These are phyloP conservation scores for Talaromyces stipitatus DNA, from an alignment of 495 filamentous ascomycete genomes.

Conservation along the genomic window DNA sequence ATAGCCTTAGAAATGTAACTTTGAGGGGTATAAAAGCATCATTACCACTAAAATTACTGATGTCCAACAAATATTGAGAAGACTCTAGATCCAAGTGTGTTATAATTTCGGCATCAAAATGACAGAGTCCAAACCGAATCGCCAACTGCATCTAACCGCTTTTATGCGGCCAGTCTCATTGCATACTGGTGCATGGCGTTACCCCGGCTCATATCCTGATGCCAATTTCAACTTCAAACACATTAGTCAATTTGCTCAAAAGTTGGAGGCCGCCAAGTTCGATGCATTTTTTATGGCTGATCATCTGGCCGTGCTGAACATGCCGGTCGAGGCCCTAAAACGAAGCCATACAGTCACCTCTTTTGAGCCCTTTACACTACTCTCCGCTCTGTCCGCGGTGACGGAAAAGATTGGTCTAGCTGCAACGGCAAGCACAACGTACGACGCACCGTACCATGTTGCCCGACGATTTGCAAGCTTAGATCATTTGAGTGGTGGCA, in stretches of 20 bases:
- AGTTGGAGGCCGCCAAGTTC: constrained; percentile 52
- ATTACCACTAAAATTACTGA: neutral
- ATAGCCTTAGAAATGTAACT: neutral
- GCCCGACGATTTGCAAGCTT: constrained; percentile 54
- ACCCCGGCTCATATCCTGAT: constrained; percentile 45
- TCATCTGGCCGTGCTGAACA: constrained; percentile 49
- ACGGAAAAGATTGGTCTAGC: constrained; percentile 43
- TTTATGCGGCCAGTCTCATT: constrained; percentile 53
- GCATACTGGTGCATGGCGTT: constrained; percentile 52
- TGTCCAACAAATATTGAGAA: neutral
- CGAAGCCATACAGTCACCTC: constrained; percentile 52
- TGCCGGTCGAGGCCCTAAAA: constrained; percentile 49
- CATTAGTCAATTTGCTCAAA: constrained; percentile 44
- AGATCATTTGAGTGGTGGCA: constrained; percentile 53
- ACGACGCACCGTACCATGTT: constrained; percentile 58
- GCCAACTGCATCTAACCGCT: constrained; percentile 45
- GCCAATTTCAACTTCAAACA: constrained; percentile 54
- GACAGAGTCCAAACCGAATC: constrained; percentile 2
- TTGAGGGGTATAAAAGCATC: neutral
- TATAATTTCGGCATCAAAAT: neutral
- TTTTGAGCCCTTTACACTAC: constrained; percentile 39
- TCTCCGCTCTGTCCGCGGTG: constrained; percentile 38
- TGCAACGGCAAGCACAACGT: constrained; percentile 52
- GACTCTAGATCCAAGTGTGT: neutral
- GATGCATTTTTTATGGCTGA: constrained; percentile 59